Evolutionary conservation across 2,329 filamentous ascomycete species (phyloP), one percentile per base, ranked within the genome.

Genomic region (Samsoniella hepiali): DNA sequence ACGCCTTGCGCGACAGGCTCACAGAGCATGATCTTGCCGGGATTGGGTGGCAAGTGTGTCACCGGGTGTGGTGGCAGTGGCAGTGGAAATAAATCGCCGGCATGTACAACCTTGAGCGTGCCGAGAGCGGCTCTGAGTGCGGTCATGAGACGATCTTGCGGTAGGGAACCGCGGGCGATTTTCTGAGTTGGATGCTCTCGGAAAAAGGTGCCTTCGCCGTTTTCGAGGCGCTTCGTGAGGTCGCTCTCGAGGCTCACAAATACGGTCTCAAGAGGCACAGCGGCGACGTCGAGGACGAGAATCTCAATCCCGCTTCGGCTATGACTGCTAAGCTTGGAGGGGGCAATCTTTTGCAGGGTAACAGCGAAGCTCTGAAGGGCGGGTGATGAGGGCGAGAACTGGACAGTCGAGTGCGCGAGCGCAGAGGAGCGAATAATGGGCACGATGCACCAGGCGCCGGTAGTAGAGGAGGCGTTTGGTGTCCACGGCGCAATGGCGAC

Each of bases 1-100:
- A 95, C 75, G 9, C 95, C 95, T 75, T 99, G 95, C 6, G 91
- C 87, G 17, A 98, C 93, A 9, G 95, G 95, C 74, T 99, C 95
- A 73, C 93, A 98, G n/a, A 96, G 86, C 55, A 91, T 88, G 65
- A 98, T 91, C 76, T 90, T 93, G 49, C 91, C 95, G 0, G 93
- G 92, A 49, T 91, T 91, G 15, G 92, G 86, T 31, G 91, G 87
- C 22, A 91, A 86, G 75, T 97, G 92, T 9, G 93, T 96, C 67
- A 96, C 89, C 13, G 93, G 90, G 75, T 97, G 93, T 2, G 92
- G 86, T 9, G 90, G 86, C 34, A 98, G 81, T 13, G 91, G 91
- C 47, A 99, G 79, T 10, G 85, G 84, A 66, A 90, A 88, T 58
- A 94, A 75, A 74, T 98, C 94, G 27, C 93, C 93, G 0, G 87